phyloP scores from a whole-genome alignment of 805 yeast genomes.

The Yarrowia bubula region DNA sequence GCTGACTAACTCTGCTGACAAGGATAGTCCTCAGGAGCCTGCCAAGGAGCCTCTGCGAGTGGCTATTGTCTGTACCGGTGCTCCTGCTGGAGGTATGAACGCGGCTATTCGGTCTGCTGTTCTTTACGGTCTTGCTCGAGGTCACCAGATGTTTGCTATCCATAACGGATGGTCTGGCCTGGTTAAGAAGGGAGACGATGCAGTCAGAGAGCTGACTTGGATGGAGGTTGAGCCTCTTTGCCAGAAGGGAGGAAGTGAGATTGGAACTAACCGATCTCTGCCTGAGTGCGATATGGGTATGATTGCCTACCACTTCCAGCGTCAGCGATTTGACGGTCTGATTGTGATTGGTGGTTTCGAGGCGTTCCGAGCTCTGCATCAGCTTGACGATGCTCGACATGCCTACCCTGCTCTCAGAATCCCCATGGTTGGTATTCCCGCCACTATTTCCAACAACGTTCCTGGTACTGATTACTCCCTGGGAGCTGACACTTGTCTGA shows the following conservation, averaged over 20 bases:
- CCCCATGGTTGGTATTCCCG: constrained; percentile 91
- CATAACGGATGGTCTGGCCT: constrained; percentile 93
- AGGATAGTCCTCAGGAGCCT: constrained; percentile 56
- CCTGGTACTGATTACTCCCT: constrained; percentile 98
- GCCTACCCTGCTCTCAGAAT: constrained; percentile 88
- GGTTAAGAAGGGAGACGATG: constrained; percentile 68
- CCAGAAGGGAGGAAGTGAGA: constrained; percentile 89
- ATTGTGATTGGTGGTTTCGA: constrained; percentile 95
- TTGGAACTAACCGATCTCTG: constrained; percentile 89
- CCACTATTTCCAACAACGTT: constrained; percentile 94
- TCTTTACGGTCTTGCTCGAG: constrained; percentile 79
- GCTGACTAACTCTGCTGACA: constrained; percentile 62
- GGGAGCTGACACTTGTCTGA: constrained; percentile 95
- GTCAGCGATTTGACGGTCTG: constrained; percentile 81
- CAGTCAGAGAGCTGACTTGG: constrained; percentile 75
- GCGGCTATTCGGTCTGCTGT: constrained; percentile 91
- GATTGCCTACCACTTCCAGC: constrained; percentile 90
- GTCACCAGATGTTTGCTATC: constrained; percentile 87
- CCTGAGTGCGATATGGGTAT: constrained; percentile 85
- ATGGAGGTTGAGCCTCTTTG: constrained; percentile 85
- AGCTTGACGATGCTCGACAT: constrained; percentile 71
- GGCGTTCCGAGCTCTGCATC: constrained; percentile 83
- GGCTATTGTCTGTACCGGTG: constrained; percentile 91
- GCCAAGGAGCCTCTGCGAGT: constrained; percentile 52
- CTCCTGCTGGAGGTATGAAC: constrained; percentile 96